Evolutionary conservation across 73 alveolate species (phyloP), one percentile per base, ranked within the genome.

Genomic region (Uronychia binucleata): DNA sequence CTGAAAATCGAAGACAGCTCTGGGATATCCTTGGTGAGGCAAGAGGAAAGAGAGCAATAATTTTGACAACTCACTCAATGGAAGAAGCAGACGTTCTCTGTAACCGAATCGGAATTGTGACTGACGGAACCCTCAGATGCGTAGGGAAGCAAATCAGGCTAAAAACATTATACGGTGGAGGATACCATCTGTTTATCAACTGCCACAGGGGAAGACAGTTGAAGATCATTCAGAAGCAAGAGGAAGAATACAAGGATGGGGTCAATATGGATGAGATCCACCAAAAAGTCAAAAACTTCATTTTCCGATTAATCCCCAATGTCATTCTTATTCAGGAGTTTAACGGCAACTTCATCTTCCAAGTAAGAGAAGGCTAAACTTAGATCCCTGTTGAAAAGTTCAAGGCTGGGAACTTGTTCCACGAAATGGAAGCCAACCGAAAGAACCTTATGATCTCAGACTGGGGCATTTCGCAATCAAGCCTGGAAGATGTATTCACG

Each of bases 21-120:
- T 94, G 98, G 98, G 84, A 87, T 74, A 87, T 89, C 75, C 85
- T 94, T 11, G 60, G 86, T 31, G 90, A 88, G 75, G 80, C 77
- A 81, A 80, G 83, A 77, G 87, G 83, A 59, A 81, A 88, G 35
- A 86, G 91, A 32, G 95, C 97, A 33, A 86, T 96, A 81, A 86
- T 96, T 35, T 86, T 96, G 87, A 94, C 99, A 30, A 94, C 99
- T 29, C 99, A 96, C 91, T 92, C 97, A 27, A 96, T 96, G 98
- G 99, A 96, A 78, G 99, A 96, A 90, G 97, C 98, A 28, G 99
- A 96, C 77, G 90, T 91, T 1, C 82, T 91, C 76, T 87, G 96
- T 35, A 85, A 80, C 89, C 74, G 96, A 29, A 35, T 91, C 13
- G 93, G 96, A 0, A 83, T 91, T 0, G 82, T 91, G 57, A 31